A percentile compares a stretch with the other conserved stretches of the same genome.
These are phyloP conservation scores for Phytophthora fragariaefolia DNA, from an alignment of 352 stramenopile species.

Conservation along the genomic window DNA sequence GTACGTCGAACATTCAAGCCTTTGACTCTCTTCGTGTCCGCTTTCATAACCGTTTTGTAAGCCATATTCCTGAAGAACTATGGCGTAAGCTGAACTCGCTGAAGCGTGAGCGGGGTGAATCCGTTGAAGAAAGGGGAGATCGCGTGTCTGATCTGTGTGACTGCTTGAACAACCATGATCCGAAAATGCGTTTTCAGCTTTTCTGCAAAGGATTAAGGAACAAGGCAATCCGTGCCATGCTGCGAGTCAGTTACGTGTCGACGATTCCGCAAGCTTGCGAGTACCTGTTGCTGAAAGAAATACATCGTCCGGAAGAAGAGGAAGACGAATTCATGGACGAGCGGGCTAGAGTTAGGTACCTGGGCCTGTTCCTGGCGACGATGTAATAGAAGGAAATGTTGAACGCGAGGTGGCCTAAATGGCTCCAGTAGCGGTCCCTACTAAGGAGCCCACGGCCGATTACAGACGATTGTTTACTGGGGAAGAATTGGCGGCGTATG, in stretches of 20 bases:
- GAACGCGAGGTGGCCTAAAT: not conserved
- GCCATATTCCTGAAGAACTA: constrained; percentile 2
- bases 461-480: not conserved
- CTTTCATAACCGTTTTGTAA: constrained; percentile 18
- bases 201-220: constrained; percentile 1
- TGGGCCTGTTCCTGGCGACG: too few species aligned
- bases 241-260: not conserved
- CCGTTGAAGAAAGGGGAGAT: constrained; percentile 7
- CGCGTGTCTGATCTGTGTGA: not conserved
- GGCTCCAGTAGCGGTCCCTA: too few species aligned
- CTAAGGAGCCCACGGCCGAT: too few species aligned
- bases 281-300: constrained; percentile 1
- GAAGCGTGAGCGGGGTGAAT: constrained; percentile 1
- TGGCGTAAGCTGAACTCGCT: not conserved
- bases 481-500: not conserved
- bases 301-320: constrained; percentile 1
- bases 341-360: too few species aligned
- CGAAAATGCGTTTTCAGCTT: constrained; percentile 6
- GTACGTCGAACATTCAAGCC: not conserved
- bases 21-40: not conserved
- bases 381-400: not conserved
- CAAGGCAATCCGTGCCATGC: not conserved
- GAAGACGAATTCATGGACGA: not conserved
- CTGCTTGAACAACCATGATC: not conserved
- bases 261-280: not conserved